Percentiles rank a stretch among this genome's conserved stretches.
Conservation (phyloP, 2,329 filamentous ascomycete genomes). For the Falciphora oryzae region DNA sequence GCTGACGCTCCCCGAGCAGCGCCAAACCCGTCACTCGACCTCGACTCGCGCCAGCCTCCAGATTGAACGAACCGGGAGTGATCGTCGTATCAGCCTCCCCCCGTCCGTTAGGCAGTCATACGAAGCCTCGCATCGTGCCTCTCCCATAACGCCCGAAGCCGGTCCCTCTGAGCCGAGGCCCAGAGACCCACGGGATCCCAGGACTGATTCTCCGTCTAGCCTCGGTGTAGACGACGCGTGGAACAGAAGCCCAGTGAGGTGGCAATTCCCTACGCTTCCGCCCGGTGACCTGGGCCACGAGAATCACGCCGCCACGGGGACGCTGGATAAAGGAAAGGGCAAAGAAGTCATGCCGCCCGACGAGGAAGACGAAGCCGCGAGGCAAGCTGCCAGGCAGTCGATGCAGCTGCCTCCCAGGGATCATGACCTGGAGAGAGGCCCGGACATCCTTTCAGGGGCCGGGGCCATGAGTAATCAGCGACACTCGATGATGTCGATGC, state of each 20-base stretch:
- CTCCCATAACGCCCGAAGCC: conserved; percentile 4
- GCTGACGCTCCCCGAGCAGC: conserved; percentile 44
- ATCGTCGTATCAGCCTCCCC: conserved; percentile 48
- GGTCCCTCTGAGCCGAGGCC: conserved; percentile 10
- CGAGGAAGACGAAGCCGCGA: conserved; percentile 27
- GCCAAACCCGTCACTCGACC: conserved; percentile 36
- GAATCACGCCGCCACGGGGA: background rate
- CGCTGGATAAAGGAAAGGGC: conserved; percentile 29
- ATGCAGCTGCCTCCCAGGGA: conserved; percentile 30
- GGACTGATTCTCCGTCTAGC: too few species aligned
- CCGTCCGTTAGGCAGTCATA: conserved; percentile 46
- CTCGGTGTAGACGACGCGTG: too few species aligned
- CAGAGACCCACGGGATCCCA: too few species aligned
- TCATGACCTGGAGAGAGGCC: conserved; percentile 51
- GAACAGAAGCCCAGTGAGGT: too few species aligned
- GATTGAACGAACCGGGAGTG: conserved; percentile 40
- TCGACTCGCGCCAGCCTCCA: conserved; percentile 44
- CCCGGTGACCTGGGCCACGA: too few species aligned
- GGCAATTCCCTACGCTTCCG: too few species aligned
- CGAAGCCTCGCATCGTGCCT: conserved; percentile 35
- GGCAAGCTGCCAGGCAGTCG: conserved; percentile 11
- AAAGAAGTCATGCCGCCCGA: conserved; percentile 34
- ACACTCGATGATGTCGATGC: conserved; percentile 41
- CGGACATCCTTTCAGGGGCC: conserved; percentile 29
- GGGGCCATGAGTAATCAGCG: conserved; percentile 26